These are phyloP conservation scores for Thielaviopsis cerberus DNA, from an alignment of 2,329 filamentous ascomycete genomes.

Conservation along the genomic window DNA sequence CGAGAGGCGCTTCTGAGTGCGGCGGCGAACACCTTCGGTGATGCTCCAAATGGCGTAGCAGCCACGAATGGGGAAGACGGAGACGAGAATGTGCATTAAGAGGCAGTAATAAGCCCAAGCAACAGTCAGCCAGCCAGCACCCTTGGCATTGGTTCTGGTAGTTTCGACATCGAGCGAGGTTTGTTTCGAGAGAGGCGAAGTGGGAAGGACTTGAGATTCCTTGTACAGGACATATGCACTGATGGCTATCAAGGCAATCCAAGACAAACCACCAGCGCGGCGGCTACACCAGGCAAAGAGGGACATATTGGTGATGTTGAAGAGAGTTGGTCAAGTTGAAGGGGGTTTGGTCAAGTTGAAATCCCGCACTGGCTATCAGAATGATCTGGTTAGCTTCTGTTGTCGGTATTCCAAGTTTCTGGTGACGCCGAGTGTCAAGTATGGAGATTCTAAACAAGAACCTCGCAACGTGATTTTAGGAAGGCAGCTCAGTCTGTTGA, in stretches of 20 bases:
- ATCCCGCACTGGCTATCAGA: not conserved
- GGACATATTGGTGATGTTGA: slow-evolving; percentile 24
- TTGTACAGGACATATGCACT: slow-evolving; percentile 37
- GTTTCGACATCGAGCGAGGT: slow-evolving; percentile 21
- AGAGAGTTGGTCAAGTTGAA: too few species aligned
- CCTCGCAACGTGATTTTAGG: too few species aligned
- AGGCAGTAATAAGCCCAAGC: slow-evolving; percentile 47
- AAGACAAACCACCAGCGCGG: slow-evolving; percentile 35
- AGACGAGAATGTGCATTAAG: slow-evolving; percentile 44
- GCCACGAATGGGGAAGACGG: slow-evolving; percentile 42
- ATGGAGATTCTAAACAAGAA: too few species aligned
- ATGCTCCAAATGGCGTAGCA: slow-evolving; percentile 43
- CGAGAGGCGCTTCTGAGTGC: slow-evolving; percentile 20
- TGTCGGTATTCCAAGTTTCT: not conserved
- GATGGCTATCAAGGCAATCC: slow-evolving; percentile 29
- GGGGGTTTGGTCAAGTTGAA: slow-evolving; percentile 5
- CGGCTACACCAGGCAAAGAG: slow-evolving; percentile 35
- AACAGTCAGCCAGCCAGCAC: slow-evolving; percentile 31
- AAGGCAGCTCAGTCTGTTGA: not conserved
- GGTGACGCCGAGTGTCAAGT: too few species aligned
- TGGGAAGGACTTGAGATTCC: slow-evolving; percentile 21
- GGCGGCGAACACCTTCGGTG: slow-evolving; percentile 30
- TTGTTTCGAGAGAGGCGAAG: slow-evolving; percentile 20
- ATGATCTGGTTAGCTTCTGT: not conserved
- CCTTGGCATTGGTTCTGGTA: slow-evolving; percentile 19